phyloP scores from a whole-genome alignment of 257 asterid species.

The Solanum stenotomum region DNA sequence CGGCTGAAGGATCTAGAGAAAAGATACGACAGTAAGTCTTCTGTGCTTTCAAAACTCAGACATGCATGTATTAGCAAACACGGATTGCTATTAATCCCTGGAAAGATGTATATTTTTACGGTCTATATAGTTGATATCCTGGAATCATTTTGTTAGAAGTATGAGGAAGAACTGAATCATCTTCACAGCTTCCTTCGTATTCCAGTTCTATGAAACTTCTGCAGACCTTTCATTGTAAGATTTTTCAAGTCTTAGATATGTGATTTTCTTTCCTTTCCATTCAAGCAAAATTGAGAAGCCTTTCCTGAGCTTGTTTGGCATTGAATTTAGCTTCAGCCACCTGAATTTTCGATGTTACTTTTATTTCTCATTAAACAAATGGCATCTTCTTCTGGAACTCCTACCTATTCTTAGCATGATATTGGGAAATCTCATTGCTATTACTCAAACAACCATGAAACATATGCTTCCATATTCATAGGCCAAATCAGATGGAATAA shows the following conservation, averaged over 20 bases:
- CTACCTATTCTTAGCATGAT: neutral
- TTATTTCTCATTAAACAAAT: neutral
- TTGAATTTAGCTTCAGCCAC: neutral
- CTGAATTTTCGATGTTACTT: neutral
- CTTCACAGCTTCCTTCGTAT: neutral
- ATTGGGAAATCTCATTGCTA: neutral
- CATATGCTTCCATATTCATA: neutral
- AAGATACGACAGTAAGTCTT: slow-evolving; percentile 62
- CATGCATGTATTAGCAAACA: neutral
- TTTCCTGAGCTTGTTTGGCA: neutral
- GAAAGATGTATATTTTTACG: neutral
- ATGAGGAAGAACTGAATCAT: neutral
- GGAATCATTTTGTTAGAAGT: neutral
- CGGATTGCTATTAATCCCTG: neutral
- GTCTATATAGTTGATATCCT: neutral
- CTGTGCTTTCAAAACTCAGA: neutral
- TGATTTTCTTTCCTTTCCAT: neutral
- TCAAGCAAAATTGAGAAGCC: neutral
- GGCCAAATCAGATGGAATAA: neutral
- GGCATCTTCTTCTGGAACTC: neutral
- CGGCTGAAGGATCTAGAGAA: slow-evolving; percentile 67
- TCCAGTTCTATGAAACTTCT: neutral
- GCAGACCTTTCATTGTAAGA: neutral
- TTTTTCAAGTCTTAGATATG: neutral
- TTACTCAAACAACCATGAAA: neutral